Evolutionary conservation across 345 rosid species (phyloP), one percentile per base, ranked within the genome.

Genomic region (Citrus reticulata): DNA sequence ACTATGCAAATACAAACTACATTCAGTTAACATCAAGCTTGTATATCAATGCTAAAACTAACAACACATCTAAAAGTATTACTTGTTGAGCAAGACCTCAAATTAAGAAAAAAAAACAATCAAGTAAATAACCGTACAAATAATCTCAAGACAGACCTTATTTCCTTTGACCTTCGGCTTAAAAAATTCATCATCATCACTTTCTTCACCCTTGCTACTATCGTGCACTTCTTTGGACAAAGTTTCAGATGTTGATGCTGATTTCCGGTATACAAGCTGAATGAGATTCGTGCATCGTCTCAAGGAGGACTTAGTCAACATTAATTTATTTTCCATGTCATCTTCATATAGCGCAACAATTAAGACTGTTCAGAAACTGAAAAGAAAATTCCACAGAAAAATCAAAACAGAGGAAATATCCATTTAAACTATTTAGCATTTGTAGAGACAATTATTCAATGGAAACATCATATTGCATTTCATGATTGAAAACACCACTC

Each of bases 181-280:
- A 81, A 96, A 93, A 81, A 96, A 96, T 22, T 89, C 94, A 34
- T 90, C 98, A 22, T 75, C 92, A 16, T 90, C 95, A 72, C 86
- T 86, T 68, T 87, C 94, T 66, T 86, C 95, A 80, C 83, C 91
- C 29, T 85, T 93, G 63, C 83, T 84, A 76, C 9, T 73, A 54
- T 85, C 93, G 68, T 82, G 84, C 63, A 72, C 75, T 70, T 89
- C 90, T 80, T 78, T 72, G 72, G 14, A 40, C 39, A 80, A 74
- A 80, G 85, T 79, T 70, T 83, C 72, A 64, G 80, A 81, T 62
- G 77, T 46, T 51, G 93, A 77, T 78, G 88, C 75, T 27, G 89
- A 70, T 62, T 81, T 83, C 59, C 95, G 95, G 83, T 92, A 94
- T 71, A 96, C 98, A 77, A 87, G 90, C 68, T 94, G 97, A 92